These are phyloP conservation scores for Hymenoscyphus linearis DNA, from an alignment of 2,329 filamentous ascomycete genomes.

Conservation along the genomic window DNA sequence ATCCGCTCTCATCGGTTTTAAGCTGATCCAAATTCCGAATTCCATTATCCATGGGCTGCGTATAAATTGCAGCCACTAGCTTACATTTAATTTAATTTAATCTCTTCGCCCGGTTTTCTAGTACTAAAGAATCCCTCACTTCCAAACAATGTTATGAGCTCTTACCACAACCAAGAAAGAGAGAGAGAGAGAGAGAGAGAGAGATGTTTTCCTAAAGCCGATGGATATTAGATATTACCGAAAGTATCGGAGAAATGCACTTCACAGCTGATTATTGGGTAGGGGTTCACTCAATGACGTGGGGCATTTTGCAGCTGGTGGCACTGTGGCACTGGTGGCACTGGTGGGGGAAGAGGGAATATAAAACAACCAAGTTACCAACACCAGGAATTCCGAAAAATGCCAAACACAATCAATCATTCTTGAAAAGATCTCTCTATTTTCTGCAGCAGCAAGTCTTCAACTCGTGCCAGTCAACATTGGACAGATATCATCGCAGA, in stretches of 20 bases:
- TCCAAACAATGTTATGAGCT: no score
- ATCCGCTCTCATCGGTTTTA: not conserved
- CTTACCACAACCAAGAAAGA: no score
- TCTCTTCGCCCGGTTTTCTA: no score
- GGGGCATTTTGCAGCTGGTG: not conserved
- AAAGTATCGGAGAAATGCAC: not conserved
- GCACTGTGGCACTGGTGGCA: no score
- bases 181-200: no score
- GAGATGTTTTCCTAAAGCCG: no score
- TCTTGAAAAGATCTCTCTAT: not conserved
- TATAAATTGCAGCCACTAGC: not conserved
- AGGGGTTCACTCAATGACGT: not conserved
- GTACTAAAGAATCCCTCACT: no score
- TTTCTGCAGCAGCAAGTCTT: not conserved
- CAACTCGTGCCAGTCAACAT: not conserved
- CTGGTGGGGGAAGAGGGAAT: not conserved
- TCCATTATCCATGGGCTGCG: not conserved
- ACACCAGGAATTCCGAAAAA: not conserved
- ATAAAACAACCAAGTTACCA: not conserved
- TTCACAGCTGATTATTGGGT: not conserved
- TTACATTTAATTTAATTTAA: no score
- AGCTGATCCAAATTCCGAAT: not conserved
- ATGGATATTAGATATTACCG: not conserved
- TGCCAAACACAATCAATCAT: not conserved
- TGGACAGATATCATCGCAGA: not conserved